Percentiles rank a stretch among this genome's conserved stretches.
Evolutionary conservation across 331 rosid species (phyloP).

Genomic region (Dryas integrifolia): DNA sequence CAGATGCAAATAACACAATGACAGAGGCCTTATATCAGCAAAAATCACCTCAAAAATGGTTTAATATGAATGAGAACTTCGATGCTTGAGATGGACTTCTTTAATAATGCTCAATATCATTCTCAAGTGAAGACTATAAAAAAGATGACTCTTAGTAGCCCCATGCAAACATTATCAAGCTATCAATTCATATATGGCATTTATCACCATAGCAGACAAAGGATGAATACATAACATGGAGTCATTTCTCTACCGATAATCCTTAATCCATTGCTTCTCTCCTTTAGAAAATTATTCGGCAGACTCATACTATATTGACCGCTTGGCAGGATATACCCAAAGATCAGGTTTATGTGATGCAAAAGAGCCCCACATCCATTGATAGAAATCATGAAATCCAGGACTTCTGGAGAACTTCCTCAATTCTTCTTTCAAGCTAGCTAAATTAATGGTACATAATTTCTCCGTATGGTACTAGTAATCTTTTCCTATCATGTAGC

Average conservation of each 20-base stretch:
- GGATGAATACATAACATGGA: background rate
- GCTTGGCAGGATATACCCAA: too few relatives aligned
- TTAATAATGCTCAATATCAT: background rate
- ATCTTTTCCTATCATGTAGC: too few relatives aligned
- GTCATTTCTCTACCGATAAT: background rate
- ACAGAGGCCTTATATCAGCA: constrained; percentile 4
- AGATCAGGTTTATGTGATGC: too few relatives aligned
- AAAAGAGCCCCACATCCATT: too few relatives aligned
- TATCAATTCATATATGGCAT: background rate
- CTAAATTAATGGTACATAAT: too few relatives aligned
- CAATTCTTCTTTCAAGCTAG: too few relatives aligned
- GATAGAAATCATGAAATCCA: too few relatives aligned
- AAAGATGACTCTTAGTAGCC: background rate
- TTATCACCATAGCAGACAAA: background rate
- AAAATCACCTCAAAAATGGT: background rate
- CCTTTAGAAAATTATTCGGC: too few relatives aligned
- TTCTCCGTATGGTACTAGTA: too few relatives aligned
- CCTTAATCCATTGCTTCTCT: too few relatives aligned
- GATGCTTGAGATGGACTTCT: background rate
- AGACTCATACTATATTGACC: too few relatives aligned
- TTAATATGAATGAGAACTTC: background rate
- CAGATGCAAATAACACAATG: background rate
- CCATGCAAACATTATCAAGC: background rate
- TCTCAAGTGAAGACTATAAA: background rate
- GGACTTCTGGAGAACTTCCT: too few relatives aligned